Conservation (phyloP, 2,329 filamentous ascomycete species). For the Apiospora malaysiana region DNA sequence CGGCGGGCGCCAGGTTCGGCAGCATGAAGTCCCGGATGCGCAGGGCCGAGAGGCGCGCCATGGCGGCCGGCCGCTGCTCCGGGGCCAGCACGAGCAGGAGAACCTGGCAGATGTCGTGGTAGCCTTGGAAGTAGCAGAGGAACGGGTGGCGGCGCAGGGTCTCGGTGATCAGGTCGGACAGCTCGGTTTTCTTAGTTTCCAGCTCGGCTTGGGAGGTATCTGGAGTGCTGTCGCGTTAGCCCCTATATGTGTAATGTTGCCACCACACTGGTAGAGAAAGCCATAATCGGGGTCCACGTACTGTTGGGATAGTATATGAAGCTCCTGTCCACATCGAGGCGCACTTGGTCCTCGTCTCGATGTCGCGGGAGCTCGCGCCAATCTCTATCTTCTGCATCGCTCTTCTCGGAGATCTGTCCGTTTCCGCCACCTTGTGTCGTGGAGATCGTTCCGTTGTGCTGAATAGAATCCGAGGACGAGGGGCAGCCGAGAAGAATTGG, state of each 20-base stretch:
- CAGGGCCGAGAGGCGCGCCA: conserved; percentile 83
- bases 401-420: conserved; percentile 27
- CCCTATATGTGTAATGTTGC: too few species aligned
- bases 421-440: background rate
- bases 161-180: conserved; percentile 80
- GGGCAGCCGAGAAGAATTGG: conserved; percentile 60
- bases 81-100: conserved; percentile 83
- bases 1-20: conserved; percentile 79
- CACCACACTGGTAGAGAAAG: background rate
- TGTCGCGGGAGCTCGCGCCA: conserved; percentile 77
- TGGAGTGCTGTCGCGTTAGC: conserved; percentile 41
- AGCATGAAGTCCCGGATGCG: conserved; percentile 98
- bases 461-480: conserved; percentile 29
- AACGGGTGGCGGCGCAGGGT: conserved; percentile 81
- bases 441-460: background rate
- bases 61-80: conserved; percentile 62
- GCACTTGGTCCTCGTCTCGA: conserved; percentile 87
- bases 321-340: conserved; percentile 91
- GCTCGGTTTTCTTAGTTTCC: conserved; percentile 71
- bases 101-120: conserved; percentile 98
- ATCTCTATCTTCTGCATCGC: conserved; percentile 25
- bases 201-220: conserved; percentile 74
- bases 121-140: conserved; percentile 97
- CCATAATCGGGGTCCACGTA: conserved; percentile 47
- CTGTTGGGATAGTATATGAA: conserved; percentile 94